These are phyloP conservation scores for Xylariaceae sp. DNA, from an alignment of 2,329 filamentous ascomycete species.

Conservation along the genomic window DNA sequence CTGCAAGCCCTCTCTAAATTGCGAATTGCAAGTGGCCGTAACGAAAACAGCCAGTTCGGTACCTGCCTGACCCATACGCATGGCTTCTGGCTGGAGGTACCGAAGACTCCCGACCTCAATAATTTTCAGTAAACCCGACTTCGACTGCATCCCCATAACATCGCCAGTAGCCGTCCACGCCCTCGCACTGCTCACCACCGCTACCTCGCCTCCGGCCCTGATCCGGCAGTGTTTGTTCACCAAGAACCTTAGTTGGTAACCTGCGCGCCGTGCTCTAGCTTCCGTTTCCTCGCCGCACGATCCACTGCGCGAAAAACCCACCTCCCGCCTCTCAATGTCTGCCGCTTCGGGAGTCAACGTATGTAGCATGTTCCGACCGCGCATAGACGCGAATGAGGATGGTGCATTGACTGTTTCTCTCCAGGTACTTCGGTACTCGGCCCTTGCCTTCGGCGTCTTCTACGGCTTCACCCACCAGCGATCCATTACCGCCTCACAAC, in stretches of 20 bases:
- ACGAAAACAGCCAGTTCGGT: neutral
- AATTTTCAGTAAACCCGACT: slow-evolving; percentile 19
- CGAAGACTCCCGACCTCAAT: slow-evolving; percentile 13
- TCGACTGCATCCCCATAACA: slow-evolving; percentile 18
- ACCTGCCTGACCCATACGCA: neutral
- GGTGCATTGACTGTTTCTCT: slow-evolving; percentile 2
- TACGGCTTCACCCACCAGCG: slow-evolving; percentile 96
- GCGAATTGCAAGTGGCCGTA: neutral
- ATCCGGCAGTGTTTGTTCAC: slow-evolving; percentile 31
- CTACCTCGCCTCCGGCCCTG: slow-evolving; percentile 17
- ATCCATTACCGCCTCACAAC: slow-evolving; percentile 68
- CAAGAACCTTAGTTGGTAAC: slow-evolving; percentile 36
- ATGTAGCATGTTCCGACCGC: slow-evolving; percentile 33
- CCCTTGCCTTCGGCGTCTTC: slow-evolving; percentile 84
- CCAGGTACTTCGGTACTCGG: slow-evolving; percentile 95
- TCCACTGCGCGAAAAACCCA: slow-evolving; percentile 41
- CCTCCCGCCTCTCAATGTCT: slow-evolving; percentile 48
- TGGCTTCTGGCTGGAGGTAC: neutral
- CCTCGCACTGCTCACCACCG: slow-evolving; percentile 29
- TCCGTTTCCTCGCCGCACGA: slow-evolving; percentile 20
- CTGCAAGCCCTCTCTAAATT: neutral
- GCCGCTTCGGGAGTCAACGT: slow-evolving; percentile 65
- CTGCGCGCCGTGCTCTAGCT: slow-evolving; percentile 8
- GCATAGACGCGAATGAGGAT: neutral
- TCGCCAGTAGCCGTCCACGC: slow-evolving; percentile 24